Evolutionary conservation across 2,329 filamentous ascomycete genomes (phyloP), one percentile per base, ranked within the genome.

Genomic region (Blumeriella jaapii): DNA sequence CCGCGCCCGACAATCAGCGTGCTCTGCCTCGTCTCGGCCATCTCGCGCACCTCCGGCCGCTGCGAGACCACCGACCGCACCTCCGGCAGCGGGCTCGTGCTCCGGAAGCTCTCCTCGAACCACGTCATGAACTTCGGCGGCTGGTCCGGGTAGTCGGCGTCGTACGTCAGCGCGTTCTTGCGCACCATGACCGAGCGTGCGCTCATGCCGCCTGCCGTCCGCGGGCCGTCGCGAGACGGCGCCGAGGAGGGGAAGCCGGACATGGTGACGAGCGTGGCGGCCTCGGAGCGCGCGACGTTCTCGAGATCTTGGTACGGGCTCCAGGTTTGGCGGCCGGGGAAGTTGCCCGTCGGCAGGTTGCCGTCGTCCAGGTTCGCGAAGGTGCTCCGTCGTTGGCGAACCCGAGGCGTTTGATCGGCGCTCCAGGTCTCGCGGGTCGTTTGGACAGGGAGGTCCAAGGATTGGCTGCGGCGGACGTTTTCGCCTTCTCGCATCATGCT

Each of bases 121-220:
- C 38, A 42, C 14, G 39, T 42, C 5, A 38, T 38, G 29, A 46
- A 44, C 13, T 34, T 31, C 5, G 44, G 44, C 9, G 44, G 44
- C 4, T 23, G 26, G 24, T 40, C 38, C 4, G 44, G 44, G 16
- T 41, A 37, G 29, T 46, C 44, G 12, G 36, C 23, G 26, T 46
- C 44, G 22, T 46, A 46, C 1, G 35, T 42, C 10, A 46, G 22
- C 1, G 44, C 43, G 29, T 41, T 43, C 22, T 40, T 42, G 29
- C 41, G 32, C 10, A 37, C 27, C 23, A 40, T 31, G 13, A 26
- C 14, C 8, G 18, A 12, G 13, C 17, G 13, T n/a, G n/a, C 22
- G 5, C 23, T 35, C 12, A 8, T 18, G 3, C 18, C 32, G 11
- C 30, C 11, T 7, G 9, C 12, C 4, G 25, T 8, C 13, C 5